Percentiles rank a stretch among this genome's conserved stretches.
phyloP scores from a whole-genome alignment of 78 protist species.

The Tieghemostelium lacteum region DNA sequence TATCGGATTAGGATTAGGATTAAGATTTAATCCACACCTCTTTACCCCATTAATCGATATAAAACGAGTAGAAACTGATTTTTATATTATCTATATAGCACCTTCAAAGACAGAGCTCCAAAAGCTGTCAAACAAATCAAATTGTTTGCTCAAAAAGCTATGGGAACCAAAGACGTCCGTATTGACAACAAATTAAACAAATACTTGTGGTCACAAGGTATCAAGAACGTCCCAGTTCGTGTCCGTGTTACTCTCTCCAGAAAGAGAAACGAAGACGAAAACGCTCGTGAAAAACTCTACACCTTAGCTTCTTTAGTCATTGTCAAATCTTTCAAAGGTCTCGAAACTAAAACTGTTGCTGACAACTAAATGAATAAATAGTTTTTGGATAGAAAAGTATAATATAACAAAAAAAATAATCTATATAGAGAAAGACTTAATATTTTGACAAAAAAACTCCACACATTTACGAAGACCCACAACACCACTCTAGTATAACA shows the following conservation, averaged over 20 bases:
- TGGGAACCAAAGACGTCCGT: slow-evolving; percentile 96
- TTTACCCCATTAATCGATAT: too few relatives aligned
- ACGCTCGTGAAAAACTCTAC: slow-evolving; percentile 92
- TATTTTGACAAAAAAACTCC: too few relatives aligned
- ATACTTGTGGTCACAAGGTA: slow-evolving; percentile 92
- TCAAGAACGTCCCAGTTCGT: slow-evolving; percentile 90
- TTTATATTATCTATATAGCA: slow-evolving; percentile 35
- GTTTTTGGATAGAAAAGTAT: background rate
- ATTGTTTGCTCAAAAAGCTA: slow-evolving; percentile 86
- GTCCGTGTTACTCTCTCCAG: slow-evolving; percentile 94
- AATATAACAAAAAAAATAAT: background rate
- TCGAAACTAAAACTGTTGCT: slow-evolving; percentile 45
- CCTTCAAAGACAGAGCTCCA: slow-evolving; percentile 96
- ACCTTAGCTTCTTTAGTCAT: slow-evolving; percentile 89
- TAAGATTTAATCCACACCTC: too few relatives aligned
- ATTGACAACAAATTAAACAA: slow-evolving; percentile 91
- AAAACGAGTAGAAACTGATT: too few relatives aligned
- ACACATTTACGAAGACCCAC: too few relatives aligned
- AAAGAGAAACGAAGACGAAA: slow-evolving; percentile 96
- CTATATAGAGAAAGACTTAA: too few relatives aligned
- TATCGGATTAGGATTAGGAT: too few relatives aligned
- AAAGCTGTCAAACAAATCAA: slow-evolving; percentile 90
- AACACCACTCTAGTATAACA: too few relatives aligned
- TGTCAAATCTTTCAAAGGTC: slow-evolving; percentile 80
- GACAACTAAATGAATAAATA: slow-evolving; percentile 27